Percentiles rank a stretch among this genome's conserved stretches.
phyloP scores from a whole-genome alignment of 768 basidiomycete genomes.

The Hericium erinaceus region DNA sequence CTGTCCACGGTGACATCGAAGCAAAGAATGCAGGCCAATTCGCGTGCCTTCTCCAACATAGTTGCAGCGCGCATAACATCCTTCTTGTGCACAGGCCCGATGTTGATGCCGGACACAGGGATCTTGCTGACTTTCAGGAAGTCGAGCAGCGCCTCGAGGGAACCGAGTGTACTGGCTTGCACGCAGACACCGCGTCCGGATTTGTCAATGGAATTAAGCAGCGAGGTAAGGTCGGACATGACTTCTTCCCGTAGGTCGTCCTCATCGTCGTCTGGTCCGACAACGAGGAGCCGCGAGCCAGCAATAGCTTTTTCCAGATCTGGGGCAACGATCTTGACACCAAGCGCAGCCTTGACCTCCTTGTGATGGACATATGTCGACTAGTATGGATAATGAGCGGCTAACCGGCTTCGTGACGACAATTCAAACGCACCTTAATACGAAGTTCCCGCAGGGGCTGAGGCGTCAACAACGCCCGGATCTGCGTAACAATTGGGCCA shows the following conservation, averaged over 20 bases:
- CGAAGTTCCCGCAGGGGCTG: constrained; percentile 94
- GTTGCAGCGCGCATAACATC: constrained; percentile 88
- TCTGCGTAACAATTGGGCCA: constrained; percentile 91
- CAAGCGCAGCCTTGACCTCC: constrained; percentile 92
- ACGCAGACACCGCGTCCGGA: constrained; percentile 96
- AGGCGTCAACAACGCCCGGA: constrained; percentile 90
- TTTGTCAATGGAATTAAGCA: constrained; percentile 88
- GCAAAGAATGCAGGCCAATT: constrained; percentile 89
- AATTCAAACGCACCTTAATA: constrained; percentile 60
- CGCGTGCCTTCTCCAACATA: constrained; percentile 94
- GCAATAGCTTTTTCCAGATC: constrained; percentile 98
- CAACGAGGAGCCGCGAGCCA: constrained; percentile 87
- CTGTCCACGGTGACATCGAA: constrained; percentile 95
- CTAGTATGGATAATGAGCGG: constrained; percentile 29
- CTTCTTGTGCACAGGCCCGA: constrained; percentile 93
- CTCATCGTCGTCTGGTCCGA: constrained; percentile 94
- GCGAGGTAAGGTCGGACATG: constrained; percentile 88
- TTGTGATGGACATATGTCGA: constrained; percentile 96
- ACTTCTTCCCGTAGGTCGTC: constrained; percentile 91
- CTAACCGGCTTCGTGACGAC: neutral
- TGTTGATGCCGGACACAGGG: constrained; percentile 94
- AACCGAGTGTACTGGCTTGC: constrained; percentile 94
- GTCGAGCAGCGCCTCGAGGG: constrained; percentile 91
- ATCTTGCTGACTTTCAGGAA: constrained; percentile 95
- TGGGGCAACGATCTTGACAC: constrained; percentile 90